Base-by-base conservation (phyloP, 2,329 filamentous ascomycete genomes). In the Phialocephala sp. region DNA sequence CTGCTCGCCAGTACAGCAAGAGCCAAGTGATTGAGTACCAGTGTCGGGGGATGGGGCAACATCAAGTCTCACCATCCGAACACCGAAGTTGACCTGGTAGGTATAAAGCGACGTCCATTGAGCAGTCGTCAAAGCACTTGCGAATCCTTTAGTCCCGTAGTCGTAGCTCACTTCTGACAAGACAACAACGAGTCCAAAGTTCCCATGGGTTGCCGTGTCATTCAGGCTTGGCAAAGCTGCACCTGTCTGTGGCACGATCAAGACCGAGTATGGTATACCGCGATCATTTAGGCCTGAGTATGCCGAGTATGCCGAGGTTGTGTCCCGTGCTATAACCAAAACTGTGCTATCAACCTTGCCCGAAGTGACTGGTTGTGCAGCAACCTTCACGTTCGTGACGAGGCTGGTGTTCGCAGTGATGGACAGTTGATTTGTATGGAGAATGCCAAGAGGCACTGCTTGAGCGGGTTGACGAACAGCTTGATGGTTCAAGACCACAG, bases 51-150 rank as follows among this genome's bases (percentile, higher is more conserved):
- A 81, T 14, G 86, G 86, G 69, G 81, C 87, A 11, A 84, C 85
- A 72, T 88, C 85, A 24, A 87, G 77, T 61, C 86, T 83, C 22
- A 88, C 84, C 84, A 89, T 84, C 22, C 87, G 81, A n/a, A 87
- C 83, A 39, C 85, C 83, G 68, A 87, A 89, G 32, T 77, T 76
- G 1, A 79, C 79, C 75, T 89, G 87, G 71, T 89, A 89, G 50
- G 80, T 78, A 70, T 85, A 87, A 1, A 89, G 75, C 52, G 80
- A 73, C 39, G 81, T 79, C 85, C 84, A 88, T 78, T 89, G 87
- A 54, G 79, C 80, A 11, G 78, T 72, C 4, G 85, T 87, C 61
- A 89, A 74, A 47, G 71, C 72, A 24, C 58, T 67, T 74, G 87
- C 83, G 37, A 63, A 73, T 8, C 54, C 61, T 22, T 60, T 66